A percentile compares a stretch with the other conserved stretches of the same genome.
Conservation (phyloP, 106 monocot species). For the Dactylorhiza incarnata region DNA sequence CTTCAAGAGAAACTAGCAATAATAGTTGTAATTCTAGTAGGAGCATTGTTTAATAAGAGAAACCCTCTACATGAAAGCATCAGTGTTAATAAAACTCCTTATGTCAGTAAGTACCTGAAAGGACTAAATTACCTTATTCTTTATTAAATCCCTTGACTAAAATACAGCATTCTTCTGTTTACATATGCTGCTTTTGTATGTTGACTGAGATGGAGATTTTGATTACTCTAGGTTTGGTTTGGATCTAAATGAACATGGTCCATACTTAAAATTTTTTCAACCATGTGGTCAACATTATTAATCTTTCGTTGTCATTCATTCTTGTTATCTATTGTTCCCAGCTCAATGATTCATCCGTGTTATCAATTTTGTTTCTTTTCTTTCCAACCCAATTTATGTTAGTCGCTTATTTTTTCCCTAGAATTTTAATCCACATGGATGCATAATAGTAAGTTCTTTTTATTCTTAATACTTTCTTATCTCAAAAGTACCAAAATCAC, state of each 20-base stretch:
- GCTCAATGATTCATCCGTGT: not conserved
- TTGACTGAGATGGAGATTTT: not conserved
- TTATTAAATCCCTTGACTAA: too few relatives aligned
- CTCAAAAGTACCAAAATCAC: too few relatives aligned
- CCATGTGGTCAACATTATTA: not conserved
- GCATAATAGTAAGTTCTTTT: not conserved
- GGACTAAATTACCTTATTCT: not conserved
- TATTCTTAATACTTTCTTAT: not conserved
- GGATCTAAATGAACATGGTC: not conserved
- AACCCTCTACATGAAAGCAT: not conserved
- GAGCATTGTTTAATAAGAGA: not conserved
- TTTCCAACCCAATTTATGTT: too few relatives aligned
- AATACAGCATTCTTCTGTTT: too few relatives aligned
- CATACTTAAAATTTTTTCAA: too few relatives aligned
- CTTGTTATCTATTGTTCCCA: not conserved
- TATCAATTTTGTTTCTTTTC: too few relatives aligned
- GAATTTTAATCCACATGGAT: too few relatives aligned
- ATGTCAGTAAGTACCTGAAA: not conserved
- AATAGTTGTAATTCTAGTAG: not conserved
- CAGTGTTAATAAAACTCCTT: not conserved
- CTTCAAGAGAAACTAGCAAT: not conserved
- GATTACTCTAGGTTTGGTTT: not conserved
- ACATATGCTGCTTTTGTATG: not conserved
- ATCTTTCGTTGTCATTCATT: not conserved
- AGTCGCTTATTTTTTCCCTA: too few relatives aligned